phyloP scores from a whole-genome alignment of 345 rosid genomes.

The Arabidopsis arenosa region DNA sequence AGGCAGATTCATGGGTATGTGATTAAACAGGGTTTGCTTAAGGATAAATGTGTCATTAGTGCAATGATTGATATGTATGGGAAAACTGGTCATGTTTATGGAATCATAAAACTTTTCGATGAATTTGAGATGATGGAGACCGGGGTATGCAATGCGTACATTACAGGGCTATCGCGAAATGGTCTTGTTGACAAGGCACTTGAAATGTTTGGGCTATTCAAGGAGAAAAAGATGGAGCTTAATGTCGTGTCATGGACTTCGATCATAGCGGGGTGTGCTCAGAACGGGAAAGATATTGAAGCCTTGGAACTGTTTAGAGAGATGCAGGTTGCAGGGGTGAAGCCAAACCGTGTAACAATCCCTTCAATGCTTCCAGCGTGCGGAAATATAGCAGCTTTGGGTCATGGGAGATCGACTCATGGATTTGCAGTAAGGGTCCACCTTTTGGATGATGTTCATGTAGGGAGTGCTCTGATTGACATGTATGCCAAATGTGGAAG shows the following conservation, averaged over 20 bases:
- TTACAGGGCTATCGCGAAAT: constrained; percentile 63
- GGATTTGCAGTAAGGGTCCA: constrained; percentile 57
- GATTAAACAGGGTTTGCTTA: constrained; percentile 52
- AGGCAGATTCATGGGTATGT: constrained; percentile 60
- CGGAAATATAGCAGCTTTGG: constrained; percentile 68
- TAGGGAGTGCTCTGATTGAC: constrained; percentile 72
- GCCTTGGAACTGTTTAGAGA: constrained; percentile 65
- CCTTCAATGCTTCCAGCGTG: constrained; percentile 75
- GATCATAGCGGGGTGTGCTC: constrained; percentile 62
- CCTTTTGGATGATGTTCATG: constrained; percentile 56
- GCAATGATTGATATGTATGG: constrained; percentile 68
- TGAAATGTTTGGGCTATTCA: constrained; percentile 52
- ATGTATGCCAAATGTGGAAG: constrained; percentile 86
- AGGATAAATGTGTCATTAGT: constrained; percentile 51
- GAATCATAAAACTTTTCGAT: constrained; percentile 50
- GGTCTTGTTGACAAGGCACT: constrained; percentile 60
- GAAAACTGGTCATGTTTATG: constrained; percentile 51
- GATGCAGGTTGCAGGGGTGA: constrained; percentile 64
- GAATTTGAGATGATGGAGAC: constrained; percentile 49
- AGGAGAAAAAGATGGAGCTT: constrained; percentile 48
- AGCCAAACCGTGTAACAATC: constrained; percentile 67
- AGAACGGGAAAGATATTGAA: constrained; percentile 68
- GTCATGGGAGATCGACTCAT: constrained; percentile 66
- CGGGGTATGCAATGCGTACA: constrained; percentile 63
- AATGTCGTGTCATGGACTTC: constrained; percentile 77